phyloP scores from a whole-genome alignment of 2,329 filamentous ascomycete genomes.

The Exophiala spinifera region DNA sequence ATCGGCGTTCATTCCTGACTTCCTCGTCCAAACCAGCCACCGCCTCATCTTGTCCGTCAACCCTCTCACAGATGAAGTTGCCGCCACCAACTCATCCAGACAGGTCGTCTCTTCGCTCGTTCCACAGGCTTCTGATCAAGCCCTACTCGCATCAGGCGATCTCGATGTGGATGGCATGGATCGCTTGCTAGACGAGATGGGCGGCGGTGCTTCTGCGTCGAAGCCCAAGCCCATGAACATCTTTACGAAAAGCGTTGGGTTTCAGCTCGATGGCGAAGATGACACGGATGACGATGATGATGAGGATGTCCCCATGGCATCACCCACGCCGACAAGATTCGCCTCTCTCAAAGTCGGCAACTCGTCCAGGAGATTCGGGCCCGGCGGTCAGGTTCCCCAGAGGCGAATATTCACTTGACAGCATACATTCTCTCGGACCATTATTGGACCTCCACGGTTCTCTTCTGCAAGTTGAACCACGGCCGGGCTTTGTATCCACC shows the following conservation, averaged over 20 bases:
- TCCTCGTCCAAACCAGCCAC: slow-evolving; percentile 21
- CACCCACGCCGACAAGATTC: slow-evolving; percentile 17
- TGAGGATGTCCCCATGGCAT: slow-evolving; percentile 20
- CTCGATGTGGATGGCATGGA: slow-evolving; percentile 50
- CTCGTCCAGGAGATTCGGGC: background rate
- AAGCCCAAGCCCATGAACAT: slow-evolving; percentile 14
- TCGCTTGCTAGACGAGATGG: slow-evolving; percentile 44
- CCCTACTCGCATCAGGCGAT: slow-evolving; percentile 42
- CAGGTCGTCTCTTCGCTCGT: background rate
- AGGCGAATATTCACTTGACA: slow-evolving; percentile 19
- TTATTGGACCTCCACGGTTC: no score
- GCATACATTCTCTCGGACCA: no score
- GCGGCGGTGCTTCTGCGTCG: background rate
- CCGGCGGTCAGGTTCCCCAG: slow-evolving; percentile 5
- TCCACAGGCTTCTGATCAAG: slow-evolving; percentile 34
- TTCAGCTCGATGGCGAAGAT: slow-evolving; percentile 3
- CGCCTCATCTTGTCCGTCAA: slow-evolving; percentile 22
- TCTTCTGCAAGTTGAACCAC: no score
- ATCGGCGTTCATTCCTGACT: slow-evolving; percentile 13
- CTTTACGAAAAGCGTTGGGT: slow-evolving; percentile 16
- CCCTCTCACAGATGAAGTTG: slow-evolving; percentile 8
- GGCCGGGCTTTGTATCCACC: no score
- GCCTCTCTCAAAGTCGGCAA: slow-evolving; percentile 6
- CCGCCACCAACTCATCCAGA: slow-evolving; percentile 6
- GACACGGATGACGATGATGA: background rate